These are phyloP conservation scores for Ogataea henricii DNA, from an alignment of 805 yeast species.

Conservation along the genomic window DNA sequence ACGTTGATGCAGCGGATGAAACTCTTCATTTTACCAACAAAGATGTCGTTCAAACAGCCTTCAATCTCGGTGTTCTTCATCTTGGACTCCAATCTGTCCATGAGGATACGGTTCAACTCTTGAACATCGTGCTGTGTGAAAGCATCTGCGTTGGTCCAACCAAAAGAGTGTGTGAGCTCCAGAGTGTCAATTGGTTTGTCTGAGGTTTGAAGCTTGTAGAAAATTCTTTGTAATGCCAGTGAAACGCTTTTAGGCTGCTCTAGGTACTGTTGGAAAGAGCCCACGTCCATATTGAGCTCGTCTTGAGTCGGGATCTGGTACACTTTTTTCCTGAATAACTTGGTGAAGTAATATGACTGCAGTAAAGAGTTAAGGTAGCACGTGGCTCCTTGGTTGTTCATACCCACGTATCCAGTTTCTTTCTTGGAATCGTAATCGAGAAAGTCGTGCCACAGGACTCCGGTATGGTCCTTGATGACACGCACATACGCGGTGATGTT, in stretches of 20 bases:
- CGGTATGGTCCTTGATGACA: constrained; percentile 85
- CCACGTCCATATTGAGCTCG: constrained; percentile 41
- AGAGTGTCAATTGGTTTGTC: constrained; percentile 77
- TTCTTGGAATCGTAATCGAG: constrained; percentile 81
- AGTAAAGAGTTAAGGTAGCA: constrained; percentile 91
- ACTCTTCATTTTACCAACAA: constrained; percentile 97
- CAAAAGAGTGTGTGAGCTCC: constrained; percentile 88
- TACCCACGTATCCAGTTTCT: constrained; percentile 88
- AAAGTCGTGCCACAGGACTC: constrained; percentile 91
- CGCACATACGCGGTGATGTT: constrained; percentile 78
- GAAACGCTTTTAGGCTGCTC: constrained; percentile 61
- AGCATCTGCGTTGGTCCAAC: constrained; percentile 96
- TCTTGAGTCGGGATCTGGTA: constrained; percentile 83
- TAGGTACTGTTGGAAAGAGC: constrained; percentile 28
- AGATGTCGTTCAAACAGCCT: constrained; percentile 72
- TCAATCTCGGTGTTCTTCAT: constrained; percentile 89
- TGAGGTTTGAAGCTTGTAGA: constrained; percentile 76
- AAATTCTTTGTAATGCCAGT: constrained; percentile 82
- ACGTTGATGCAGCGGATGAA: constrained; percentile 91
- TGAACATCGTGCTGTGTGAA: constrained; percentile 98
- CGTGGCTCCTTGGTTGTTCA: constrained; percentile 97
- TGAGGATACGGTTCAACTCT: constrained; percentile 89
- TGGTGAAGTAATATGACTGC: constrained; percentile 88
- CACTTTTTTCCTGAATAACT: constrained; percentile 77
- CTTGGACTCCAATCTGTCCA: constrained; percentile 88